Evolutionary conservation across 805 yeast genomes (phyloP), one percentile per base, ranked within the genome.

Genomic region (Brettanomyces naardenensis): DNA sequence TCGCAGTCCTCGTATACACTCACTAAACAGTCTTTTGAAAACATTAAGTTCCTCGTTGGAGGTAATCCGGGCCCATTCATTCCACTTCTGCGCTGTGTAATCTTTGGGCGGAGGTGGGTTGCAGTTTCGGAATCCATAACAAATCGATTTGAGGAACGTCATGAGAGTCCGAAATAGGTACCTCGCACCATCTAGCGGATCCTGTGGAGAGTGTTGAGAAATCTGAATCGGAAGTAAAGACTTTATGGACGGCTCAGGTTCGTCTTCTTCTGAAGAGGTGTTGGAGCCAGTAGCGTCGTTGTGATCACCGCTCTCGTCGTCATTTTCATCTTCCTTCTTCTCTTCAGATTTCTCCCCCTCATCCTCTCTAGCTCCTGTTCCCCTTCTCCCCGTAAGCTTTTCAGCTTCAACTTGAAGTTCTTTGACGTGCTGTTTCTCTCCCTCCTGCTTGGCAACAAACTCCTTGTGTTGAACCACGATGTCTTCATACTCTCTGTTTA

Each of bases 141-240:
- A 82, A 31, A 88, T 83, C 0, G 96, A 85, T 55, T 89, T 87
- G 51, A 92, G 65, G 54, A 92, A 92, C 4, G 89, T 83, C 80
- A 92, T 75, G 38, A 94, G 64, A 4, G 95, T 88, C 46, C 90
- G 75, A 71, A 88, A 87, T 22, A 92, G 63, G 49, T 84, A 85
- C 31, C 94, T 74, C 1, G 96, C 90, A 54, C 89, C 96, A 49
- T 87, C 87, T 37, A 86, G 64, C 11, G 89, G 85, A 45, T 84
- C 90, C 22, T 74, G 64, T 17, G 68, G 64, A 1, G 70, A 53
- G 3, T 61, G 68, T 27, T 74, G 75, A 7, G 74, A 61, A 1
- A 81, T 58, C 19, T 75, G 61, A 15, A 89, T 80, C 3, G 95
- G 90, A 3, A 68, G 57, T 28, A 64, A 58, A 40, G 64, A 59